Evolutionary conservation across 768 basidiomycete species (phyloP), one percentile per base, ranked within the genome.

Genomic region (Mycena kentingensis): DNA sequence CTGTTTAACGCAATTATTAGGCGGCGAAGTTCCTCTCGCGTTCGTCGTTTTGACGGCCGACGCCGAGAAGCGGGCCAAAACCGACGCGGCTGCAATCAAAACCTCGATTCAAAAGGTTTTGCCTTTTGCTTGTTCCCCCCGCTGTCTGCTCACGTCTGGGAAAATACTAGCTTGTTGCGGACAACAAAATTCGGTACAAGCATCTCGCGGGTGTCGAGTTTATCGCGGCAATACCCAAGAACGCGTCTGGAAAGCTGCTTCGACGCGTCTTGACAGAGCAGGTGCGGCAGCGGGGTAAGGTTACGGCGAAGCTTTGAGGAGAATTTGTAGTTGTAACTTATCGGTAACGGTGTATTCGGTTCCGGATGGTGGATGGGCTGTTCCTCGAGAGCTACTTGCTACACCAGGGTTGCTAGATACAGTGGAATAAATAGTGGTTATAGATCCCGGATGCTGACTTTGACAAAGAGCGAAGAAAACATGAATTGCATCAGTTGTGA

Each of bases 401-500:
- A n/a, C n/a, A n/a, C n/a, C n/a, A n/a, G n/a, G n/a, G n/a, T n/a
- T n/a, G n/a, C n/a, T n/a, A n/a, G n/a, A n/a, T n/a, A n/a, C n/a
- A n/a, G n/a, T n/a, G n/a, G n/a, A n/a, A n/a, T n/a, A n/a, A n/a
- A n/a, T n/a, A n/a, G n/a, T n/a, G n/a, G n/a, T n/a, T n/a, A n/a
- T n/a, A n/a, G n/a, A n/a, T 74, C 66, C 28, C 66, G 63, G 35
- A 92, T 67, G 16, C 77, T 70, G 39, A 87, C 80, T 49, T 80
- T 72, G 19, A 96, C 85, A 63, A 98, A 97, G 16, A 98, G 75
- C n/a, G 94, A 94, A 21, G 94, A 92, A 70, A 95, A 98, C 44
- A 98, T 74, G 63, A 87, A 90, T 63, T 94, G 93, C 32, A 88
- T 87, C 37, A 92, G 82, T 65, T 94, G 87, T 2, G 81, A 72